Evolutionary conservation across 306 rosid genomes (phyloP), one percentile per base, ranked within the genome.

Genomic region (Acacia crassicarpa): DNA sequence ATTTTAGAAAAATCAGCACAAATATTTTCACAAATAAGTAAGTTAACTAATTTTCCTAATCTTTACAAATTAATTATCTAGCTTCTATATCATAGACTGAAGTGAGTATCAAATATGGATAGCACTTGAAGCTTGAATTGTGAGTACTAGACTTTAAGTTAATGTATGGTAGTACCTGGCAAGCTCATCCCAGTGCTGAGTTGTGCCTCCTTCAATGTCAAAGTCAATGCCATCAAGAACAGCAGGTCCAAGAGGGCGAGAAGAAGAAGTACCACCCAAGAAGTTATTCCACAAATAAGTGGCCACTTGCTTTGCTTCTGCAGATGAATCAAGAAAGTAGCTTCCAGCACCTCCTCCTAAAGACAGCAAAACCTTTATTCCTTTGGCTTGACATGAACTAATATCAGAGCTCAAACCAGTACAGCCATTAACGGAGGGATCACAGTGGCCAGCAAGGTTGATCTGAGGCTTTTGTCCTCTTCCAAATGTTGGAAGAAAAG

Each of bases 221-320:
- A 85, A 82, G 22, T 85, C 88, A 8, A 82, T 77, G 16, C 89
- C 92, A 10, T 89, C 90, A 14, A 86, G 84, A 58, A 87, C 83
- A 2, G 89, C 87, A 1, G 81, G 77, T 2, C 92, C 90, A 1
- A 89, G 82, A 1, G 92, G 92, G 33, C 90, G 81, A 1, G 89
- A 84, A 1, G 81, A 20, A 20, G 90, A 89, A 5, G 19, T 8
- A 1, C 89, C 89, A 17, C 92, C 92, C 19, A 89, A 70, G 65
- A 83, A 88, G 67, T 85, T 88, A 74, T 85, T 85, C 86, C 84
- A 85, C 23, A 85, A 85, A 54, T 85, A 85, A 48, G 78, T 78
- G 0, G 88, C 86, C 5, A 85, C 88, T 53, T 76, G 35, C n/a
- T 32, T 69, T 9, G 87, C 89, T 33, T 89, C 87, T 15, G 62